Evolutionary conservation across 176 grass and related monocot genomes (phyloP).

Genomic region (Puccinellia tenuiflora): DNA sequence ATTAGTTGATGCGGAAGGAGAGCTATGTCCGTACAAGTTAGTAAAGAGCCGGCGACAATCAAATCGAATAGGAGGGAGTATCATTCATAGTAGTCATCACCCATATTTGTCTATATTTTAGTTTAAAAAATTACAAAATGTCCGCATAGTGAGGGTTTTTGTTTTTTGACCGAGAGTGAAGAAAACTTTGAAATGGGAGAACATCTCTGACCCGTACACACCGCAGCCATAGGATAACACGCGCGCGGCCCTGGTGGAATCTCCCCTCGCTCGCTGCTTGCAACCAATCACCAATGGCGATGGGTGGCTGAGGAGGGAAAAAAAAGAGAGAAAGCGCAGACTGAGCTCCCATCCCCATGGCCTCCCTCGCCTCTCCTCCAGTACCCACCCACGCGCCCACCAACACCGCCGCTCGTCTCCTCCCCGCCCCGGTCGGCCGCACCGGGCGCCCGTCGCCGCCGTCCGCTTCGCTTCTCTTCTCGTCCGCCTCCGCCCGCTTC

Average conservation of each 20-base stretch:
- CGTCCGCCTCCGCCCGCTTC: slow-evolving; percentile 9
- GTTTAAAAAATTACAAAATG: too few species aligned
- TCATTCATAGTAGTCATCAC: too few species aligned
- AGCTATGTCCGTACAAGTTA: too few species aligned
- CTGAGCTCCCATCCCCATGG: slow-evolving; percentile 22
- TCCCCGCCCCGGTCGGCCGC: not conserved
- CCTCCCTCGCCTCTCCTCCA: slow-evolving; percentile 18
- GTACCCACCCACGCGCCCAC: not conserved
- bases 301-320: not conserved
- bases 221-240: not conserved
- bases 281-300: not conserved
- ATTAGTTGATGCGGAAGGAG: too few species aligned
- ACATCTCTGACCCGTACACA: too few species aligned
- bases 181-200: too few species aligned
- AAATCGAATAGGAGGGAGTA: too few species aligned
- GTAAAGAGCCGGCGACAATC: too few species aligned
- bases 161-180: too few species aligned
- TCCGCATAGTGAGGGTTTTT: too few species aligned
- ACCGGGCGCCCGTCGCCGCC: not conserved
- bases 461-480: not conserved
- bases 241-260: not conserved
- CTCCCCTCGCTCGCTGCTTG: not conserved
- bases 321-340: not conserved
- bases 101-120: too few species aligned
- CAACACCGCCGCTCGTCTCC: not conserved